Base-by-base conservation (phyloP, 2,329 filamentous ascomycete genomes). In the Geosmithia morbida region DNA sequence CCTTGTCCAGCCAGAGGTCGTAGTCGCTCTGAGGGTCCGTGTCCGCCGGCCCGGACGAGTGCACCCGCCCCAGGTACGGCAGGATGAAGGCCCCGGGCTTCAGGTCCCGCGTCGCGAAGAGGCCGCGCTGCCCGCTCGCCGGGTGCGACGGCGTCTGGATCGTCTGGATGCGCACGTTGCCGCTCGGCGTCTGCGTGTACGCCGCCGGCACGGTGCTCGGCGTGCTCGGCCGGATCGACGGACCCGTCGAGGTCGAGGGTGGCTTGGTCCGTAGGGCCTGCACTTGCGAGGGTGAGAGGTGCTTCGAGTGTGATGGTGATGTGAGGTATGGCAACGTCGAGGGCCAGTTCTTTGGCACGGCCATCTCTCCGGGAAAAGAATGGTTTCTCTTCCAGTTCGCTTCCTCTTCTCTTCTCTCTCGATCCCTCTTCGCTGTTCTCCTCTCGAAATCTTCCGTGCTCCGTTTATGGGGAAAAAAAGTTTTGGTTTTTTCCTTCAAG, bases 1-100 rank as follows among this genome's bases (percentile, higher is more conserved):
- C 76, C 18, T 70, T 66, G 59, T 79, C 76, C 18, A 83, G 64
- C 69, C 76, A 80, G 22, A 84, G 64, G 57, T 83, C 80, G 56
- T 83, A 83, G 61, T 83, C 75, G 7, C 61, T 62, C 29, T 57
- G 55, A 2, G 49, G 52, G 18, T 54, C 54, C 2, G 59, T 55
- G 13, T 22, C 26, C 10, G 14, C n/a, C 53, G 56, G 47, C 46
- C 56, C 50, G 43, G 33, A 13, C 16, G 65, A 63, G 59, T 83
- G 79, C 44, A 79, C 64, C 16, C 74, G 63, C 6, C 80, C 80
- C 3, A 81, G 63, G 57, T 83, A 84, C 17, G 73, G 71, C n/a
- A 83, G 54, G 45, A 83, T 69, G 42, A 82, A 71, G 2, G 67
- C 62, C 2, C 74, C 77, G 0, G 79, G 70, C 13, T 63, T 56